Base-by-base conservation (phyloP, 1,284 basidiomycete genomes). In the Puccinia polysora region DNA sequence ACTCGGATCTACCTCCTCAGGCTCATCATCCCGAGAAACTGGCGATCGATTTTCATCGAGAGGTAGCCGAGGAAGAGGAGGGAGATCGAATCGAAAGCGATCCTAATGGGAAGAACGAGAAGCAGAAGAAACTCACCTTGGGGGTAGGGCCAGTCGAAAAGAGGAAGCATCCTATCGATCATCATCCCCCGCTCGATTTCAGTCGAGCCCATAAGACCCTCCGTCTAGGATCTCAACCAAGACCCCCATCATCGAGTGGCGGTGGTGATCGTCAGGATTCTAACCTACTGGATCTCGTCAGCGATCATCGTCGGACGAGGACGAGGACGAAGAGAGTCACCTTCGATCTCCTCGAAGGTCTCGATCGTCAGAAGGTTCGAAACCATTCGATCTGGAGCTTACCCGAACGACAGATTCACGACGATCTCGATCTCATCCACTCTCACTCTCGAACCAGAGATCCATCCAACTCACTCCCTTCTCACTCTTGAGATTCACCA, bases 371-470 rank as follows among this genome's bases (percentile, higher is more conserved):
- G 14, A 14, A 20, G 30, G n/a, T 56, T 34, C 2, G 15, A 7
- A 56, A 56, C 53, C 53, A 56, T 25, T 25, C 53, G 5, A 28
- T 56, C 14, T 56, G 53, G 53, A 30, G 38, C 8, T 34, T 56
- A 30, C 5, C 4, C 15, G 32, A 34, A 4, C 53, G 14, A 14
- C 32, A 56, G 34, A 56, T 56, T 34, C 30, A 18, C 53, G 53
- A 56, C 15, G 53, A 56, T 15, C 53, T 56, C 14, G 20, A 56
- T 20, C 32, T n/a, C 53, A 56, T 56, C 53, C 53, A 56, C 14
- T 34, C 32, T n/a, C 53, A 28, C 38, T 34, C 32, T n/a, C 53
- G 49, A 8, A 50, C 6, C n/a, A 50, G 8, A n/a, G 20, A 20
- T 25, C 3, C 25, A 53, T 56, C 53, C 53, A 8, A 4, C 53